Conservation (phyloP, 2,329 filamentous ascomycete species). For the Plenodomus lindquistii region DNA sequence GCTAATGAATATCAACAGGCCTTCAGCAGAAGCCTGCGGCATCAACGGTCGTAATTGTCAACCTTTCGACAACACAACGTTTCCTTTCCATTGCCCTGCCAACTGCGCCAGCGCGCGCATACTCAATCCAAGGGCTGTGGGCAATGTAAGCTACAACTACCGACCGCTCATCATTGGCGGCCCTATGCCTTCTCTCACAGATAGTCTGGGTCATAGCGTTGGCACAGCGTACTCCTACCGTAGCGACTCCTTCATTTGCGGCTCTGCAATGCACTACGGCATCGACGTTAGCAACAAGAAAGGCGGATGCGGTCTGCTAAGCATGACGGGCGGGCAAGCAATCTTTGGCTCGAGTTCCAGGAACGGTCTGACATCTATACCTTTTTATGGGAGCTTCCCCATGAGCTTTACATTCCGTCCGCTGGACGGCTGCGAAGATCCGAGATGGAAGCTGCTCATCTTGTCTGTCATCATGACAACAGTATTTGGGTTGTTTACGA, state of each 20-base stretch:
- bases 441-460: constrained; percentile 38
- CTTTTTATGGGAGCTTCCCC: constrained; percentile 41
- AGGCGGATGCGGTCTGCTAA: constrained; percentile 42
- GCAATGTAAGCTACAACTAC: constrained; percentile 66
- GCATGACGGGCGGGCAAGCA: constrained; percentile 27
- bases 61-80: constrained; percentile 56
- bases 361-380: constrained; percentile 39
- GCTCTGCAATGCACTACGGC: constrained; percentile 42
- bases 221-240: constrained; percentile 31
- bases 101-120: constrained; percentile 54
- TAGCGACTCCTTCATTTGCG: constrained; percentile 45
- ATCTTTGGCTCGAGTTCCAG: constrained; percentile 23
- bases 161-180: constrained; percentile 70
- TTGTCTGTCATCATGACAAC: constrained; percentile 39
- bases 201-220: neutral
- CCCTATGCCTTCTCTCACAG: too few species aligned
- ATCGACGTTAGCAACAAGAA: constrained; percentile 22
- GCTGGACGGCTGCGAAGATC: constrained; percentile 33
- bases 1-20: constrained; percentile 23
- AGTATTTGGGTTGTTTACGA: constrained; percentile 36
- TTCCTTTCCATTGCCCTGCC: constrained; percentile 61
- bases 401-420: constrained; percentile 38
- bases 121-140: constrained; percentile 56
- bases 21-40: constrained; percentile 48
- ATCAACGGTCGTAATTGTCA: constrained; percentile 60